These are phyloP conservation scores for sorghum (Sorghum bicolor) DNA, from an alignment of 176 grass and related monocot species.

Conservation along the genomic window Sorghum_bicolor_NCBIv3 NC_012877.2:4620501-4621000, in stretches of 20 bases:
- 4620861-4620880: neutral
- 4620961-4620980: neutral
- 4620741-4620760: neutral
- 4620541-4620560: conserved; percentile 6
- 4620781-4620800: neutral
- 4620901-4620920: neutral
- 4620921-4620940: neutral
- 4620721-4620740: neutral
- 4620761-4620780: neutral
- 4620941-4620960: neutral
- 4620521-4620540: conserved; percentile 15
- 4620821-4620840: neutral
- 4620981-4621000: neutral
- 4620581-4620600: neutral
- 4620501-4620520: neutral
- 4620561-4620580: conserved; percentile 16
- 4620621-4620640: neutral
- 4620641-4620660: neutral
- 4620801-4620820: conserved; percentile 10
- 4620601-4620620: neutral
- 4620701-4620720: conserved; percentile 18
- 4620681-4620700: neutral
- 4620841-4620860: neutral
- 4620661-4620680: neutral
- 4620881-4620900: neutral